These are phyloP conservation scores for Starmerella khaoyaiensis DNA, from an alignment of 805 yeast species.

Conservation along the genomic window DNA sequence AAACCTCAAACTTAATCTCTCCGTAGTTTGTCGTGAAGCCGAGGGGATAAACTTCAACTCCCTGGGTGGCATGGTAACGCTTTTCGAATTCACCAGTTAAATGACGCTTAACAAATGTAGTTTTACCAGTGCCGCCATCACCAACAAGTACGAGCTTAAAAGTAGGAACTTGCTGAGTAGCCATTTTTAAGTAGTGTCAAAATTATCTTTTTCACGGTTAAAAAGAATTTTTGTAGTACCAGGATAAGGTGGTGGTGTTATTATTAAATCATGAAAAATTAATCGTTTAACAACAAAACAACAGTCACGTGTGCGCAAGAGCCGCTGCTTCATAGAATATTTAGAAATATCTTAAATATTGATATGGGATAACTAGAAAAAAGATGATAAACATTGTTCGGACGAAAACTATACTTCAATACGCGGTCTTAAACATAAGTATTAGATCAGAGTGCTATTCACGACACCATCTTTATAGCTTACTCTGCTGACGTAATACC, in stretches of 20 bases:
- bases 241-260: conserved; percentile 1
- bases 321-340: too few species aligned
- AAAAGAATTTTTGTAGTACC: too few species aligned
- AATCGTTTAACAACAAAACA: neutral
- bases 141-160: conserved; percentile 98
- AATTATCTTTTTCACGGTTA: conserved; percentile 3
- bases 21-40: conserved; percentile 97
- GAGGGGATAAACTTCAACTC: conserved; percentile 98
- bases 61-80: conserved; percentile 96
- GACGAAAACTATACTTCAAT: neutral
- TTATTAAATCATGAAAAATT: conserved; percentile 6
- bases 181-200: conserved; percentile 21
- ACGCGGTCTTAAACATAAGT: too few species aligned
- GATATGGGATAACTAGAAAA: too few species aligned
- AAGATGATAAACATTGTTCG: too few species aligned
- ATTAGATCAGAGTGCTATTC: too few species aligned
- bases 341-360: too few species aligned
- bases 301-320: conserved; percentile 1
- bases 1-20: conserved; percentile 96
- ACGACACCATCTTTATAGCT: too few species aligned
- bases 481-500: too few species aligned
- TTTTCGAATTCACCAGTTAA: conserved; percentile 97
- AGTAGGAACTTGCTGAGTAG: conserved; percentile 57
- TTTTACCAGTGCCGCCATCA: conserved; percentile 99
- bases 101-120: conserved; percentile 99